Conservation (phyloP, 2,329 filamentous ascomycete genomes). For the Aspergillus sp. region DNA sequence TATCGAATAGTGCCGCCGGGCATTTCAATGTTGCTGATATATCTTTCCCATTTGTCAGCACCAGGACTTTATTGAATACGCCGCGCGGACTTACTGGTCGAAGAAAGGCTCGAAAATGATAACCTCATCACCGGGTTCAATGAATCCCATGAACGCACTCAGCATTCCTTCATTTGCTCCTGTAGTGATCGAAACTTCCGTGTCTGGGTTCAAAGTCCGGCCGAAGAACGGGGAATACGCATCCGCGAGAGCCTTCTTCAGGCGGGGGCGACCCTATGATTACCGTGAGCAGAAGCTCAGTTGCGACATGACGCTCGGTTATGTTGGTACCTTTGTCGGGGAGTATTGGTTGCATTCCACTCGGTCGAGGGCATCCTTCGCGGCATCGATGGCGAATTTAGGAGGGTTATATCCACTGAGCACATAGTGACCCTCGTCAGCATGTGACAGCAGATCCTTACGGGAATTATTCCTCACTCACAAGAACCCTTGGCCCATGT, state of each 20-base stretch:
- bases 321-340: conserved; percentile 67
- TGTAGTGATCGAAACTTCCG: conserved; percentile 91
- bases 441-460: not conserved
- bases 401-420: conserved; percentile 84
- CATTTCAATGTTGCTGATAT: conserved; percentile 99
- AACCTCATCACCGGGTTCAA: conserved; percentile 92
- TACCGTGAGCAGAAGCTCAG: conserved; percentile 5
- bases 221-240: conserved; percentile 91
- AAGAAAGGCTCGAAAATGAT: conserved; percentile 99
- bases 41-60: conserved; percentile 46
- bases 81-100: conserved; percentile 66
- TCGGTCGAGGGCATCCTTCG: conserved; percentile 81
- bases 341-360: conserved; percentile 99
- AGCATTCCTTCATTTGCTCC: conserved; percentile 72
- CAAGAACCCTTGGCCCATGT: conserved; percentile 67
- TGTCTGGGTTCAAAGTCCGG: conserved; percentile 77
- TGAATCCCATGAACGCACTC: conserved; percentile 95
- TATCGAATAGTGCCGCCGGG: conserved; percentile 92
- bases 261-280: conserved; percentile 70
- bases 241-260: conserved; percentile 90
- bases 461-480: conserved; percentile 30
- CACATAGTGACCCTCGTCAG: not conserved
- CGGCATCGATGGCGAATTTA: conserved; percentile 83
- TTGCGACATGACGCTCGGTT: not conserved
- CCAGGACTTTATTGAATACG: not conserved